Percentiles rank a stretch among this genome's conserved stretches.
Conservation (phyloP, 2,329 filamentous ascomycete species). For the Venturia effusa region DNA sequence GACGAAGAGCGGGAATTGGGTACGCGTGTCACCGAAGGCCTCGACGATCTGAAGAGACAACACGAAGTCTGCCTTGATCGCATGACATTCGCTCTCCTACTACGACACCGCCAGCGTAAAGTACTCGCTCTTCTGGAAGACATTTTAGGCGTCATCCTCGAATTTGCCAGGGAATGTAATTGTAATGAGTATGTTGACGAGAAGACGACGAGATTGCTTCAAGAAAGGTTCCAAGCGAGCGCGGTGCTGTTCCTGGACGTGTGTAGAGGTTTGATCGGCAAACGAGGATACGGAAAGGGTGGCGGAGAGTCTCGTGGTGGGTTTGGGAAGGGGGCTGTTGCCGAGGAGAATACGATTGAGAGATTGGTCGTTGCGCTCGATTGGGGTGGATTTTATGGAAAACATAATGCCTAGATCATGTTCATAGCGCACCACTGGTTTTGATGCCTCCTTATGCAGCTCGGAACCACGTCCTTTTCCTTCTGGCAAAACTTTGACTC, state of each 20-base stretch:
- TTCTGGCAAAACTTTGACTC: too few species aligned
- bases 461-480: too few species aligned
- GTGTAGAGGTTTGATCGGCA: conserved; percentile 57
- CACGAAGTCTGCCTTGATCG: conserved; percentile 66
- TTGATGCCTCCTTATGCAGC: too few species aligned
- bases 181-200: conserved; percentile 17
- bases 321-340: conserved; percentile 25
- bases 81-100: conserved; percentile 61
- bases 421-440: too few species aligned
- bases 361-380: conserved; percentile 60
- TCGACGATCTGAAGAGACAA: conserved; percentile 55
- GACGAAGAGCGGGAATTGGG: conserved; percentile 36
- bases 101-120: conserved; percentile 64
- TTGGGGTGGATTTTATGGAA: conserved; percentile 51
- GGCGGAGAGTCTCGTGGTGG: conserved; percentile 15
- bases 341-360: conserved; percentile 50
- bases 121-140: conserved; percentile 64
- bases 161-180: conserved; percentile 43
- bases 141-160: conserved; percentile 61
- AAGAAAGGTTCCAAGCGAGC: conserved; percentile 58
- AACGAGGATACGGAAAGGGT: conserved; percentile 37
- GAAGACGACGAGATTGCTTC: conserved; percentile 40
- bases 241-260: conserved; percentile 64
- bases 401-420: neutral
- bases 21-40: conserved; percentile 41